A percentile compares a stretch with the other conserved stretches of the same genome.
These are phyloP conservation scores for Venustampulla echinocandica DNA, from an alignment of 495 filamentous ascomycete species.

Conservation along the genomic window DNA sequence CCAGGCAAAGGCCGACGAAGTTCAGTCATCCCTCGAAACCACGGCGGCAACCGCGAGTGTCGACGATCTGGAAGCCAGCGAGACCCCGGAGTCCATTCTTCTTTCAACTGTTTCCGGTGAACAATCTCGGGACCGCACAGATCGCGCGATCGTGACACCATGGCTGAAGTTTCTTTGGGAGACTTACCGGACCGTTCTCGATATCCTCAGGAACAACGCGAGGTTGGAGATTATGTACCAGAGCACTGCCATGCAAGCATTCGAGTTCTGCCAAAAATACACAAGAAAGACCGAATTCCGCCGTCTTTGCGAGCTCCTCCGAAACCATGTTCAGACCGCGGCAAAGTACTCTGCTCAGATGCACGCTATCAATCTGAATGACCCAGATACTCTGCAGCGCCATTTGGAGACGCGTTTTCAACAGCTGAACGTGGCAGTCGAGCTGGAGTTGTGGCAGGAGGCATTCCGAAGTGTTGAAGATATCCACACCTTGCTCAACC, in stretches of 20 bases:
- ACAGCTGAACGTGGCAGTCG: constrained; percentile 95
- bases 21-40: constrained; percentile 78
- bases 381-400: constrained; percentile 92
- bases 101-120: constrained; percentile 96
- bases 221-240: constrained; percentile 97
- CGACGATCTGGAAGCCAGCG: constrained; percentile 92
- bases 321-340: constrained; percentile 98
- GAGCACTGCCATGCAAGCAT: constrained; percentile 92
- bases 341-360: constrained; percentile 98
- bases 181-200: constrained; percentile 97
- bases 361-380: constrained; percentile 98
- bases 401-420: constrained; percentile 97
- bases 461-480: constrained; percentile 98
- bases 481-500: constrained; percentile 94
- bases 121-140: constrained; percentile 91
- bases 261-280: constrained; percentile 97
- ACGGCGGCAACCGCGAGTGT: constrained; percentile 62
- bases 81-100: constrained; percentile 96
- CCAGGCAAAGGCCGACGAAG: constrained; percentile 90
- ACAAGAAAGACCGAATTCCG: constrained; percentile 98
- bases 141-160: constrained; percentile 94
- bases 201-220: constrained; percentile 98
- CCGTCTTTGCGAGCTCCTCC: constrained; percentile 90
- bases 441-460: constrained; percentile 98
- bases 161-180: constrained; percentile 99